Evolutionary conservation across 2,329 filamentous ascomycete species (phyloP).

Genomic region (Talaromyces islandicus): DNA sequence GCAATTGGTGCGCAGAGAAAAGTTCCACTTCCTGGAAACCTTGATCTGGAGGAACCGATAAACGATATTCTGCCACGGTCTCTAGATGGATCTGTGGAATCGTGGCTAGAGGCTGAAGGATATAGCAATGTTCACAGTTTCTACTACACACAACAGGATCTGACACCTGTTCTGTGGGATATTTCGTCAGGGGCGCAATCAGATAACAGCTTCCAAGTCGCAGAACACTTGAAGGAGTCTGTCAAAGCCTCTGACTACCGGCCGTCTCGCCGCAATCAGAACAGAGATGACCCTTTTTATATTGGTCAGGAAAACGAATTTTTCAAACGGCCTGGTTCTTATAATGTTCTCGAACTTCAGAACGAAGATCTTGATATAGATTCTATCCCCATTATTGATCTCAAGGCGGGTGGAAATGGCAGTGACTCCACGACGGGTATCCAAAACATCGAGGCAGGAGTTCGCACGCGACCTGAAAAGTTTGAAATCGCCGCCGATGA

Average conservation of each 20-base stretch:
- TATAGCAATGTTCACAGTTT: conserved; percentile 36
- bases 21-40: conserved; percentile 68
- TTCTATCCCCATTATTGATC: conserved; percentile 89
- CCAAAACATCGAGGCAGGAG: not conserved
- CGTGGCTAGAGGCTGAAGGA: conserved; percentile 43
- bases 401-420: conserved; percentile 59
- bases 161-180: conserved; percentile 14
- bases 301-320: conserved; percentile 55
- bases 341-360: conserved; percentile 68
- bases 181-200: conserved; percentile 13
- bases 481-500: conserved; percentile 69
- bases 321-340: conserved; percentile 53
- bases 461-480: conserved; percentile 29
- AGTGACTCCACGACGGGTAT: conserved; percentile 6
- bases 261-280: conserved; percentile 71
- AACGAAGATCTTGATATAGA: conserved; percentile 82
- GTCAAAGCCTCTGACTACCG: conserved; percentile 69
- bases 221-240: conserved; percentile 49
- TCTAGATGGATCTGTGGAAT: conserved; percentile 51
- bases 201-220: conserved; percentile 9
- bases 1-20: conserved; percentile 76
- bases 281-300: conserved; percentile 94
- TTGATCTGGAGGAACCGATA: conserved; percentile 78
- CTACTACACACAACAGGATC: conserved; percentile 28
- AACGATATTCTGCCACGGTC: conserved; percentile 66